Conservation (phyloP, 179 eudicot genomes). For the Vitellaria paradoxa region DNA sequence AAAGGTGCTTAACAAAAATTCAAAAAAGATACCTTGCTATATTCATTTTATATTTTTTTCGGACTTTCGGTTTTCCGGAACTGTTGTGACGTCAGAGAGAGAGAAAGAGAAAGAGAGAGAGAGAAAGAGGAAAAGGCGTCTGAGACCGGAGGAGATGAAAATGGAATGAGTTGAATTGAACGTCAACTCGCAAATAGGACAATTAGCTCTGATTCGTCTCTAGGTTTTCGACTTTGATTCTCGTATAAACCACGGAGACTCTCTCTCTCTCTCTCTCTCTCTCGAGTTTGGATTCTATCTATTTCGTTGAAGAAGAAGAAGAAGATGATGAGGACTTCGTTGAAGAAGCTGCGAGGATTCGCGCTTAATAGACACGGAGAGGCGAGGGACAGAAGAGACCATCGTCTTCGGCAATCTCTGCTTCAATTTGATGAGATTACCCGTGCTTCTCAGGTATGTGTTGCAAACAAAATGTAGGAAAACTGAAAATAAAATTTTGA, state of each 20-base stretch:
- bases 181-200: neutral
- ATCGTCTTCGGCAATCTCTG: constrained; percentile 27
- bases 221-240: neutral
- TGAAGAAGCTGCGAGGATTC: constrained; percentile 63
- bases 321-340: constrained; percentile 58
- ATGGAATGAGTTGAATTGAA: neutral
- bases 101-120: neutral
- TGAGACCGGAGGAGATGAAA: neutral
- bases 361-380: constrained; percentile 39
- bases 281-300: neutral
- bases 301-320: neutral
- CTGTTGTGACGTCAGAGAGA: neutral
- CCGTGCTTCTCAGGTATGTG: constrained; percentile 65
- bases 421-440: constrained; percentile 71
- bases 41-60: neutral
- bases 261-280: neutral
- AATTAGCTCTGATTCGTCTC: neutral
- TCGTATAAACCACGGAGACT: neutral
- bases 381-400: constrained; percentile 21
- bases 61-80: neutral
- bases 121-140: neutral
- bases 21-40: no score
- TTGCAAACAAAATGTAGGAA: no score
- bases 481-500: no score
- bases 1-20: no score